Percentiles rank a stretch among this genome's conserved stretches.
Conservation (phyloP, 257 asterid genomes). For the Primulina tabacum region DNA sequence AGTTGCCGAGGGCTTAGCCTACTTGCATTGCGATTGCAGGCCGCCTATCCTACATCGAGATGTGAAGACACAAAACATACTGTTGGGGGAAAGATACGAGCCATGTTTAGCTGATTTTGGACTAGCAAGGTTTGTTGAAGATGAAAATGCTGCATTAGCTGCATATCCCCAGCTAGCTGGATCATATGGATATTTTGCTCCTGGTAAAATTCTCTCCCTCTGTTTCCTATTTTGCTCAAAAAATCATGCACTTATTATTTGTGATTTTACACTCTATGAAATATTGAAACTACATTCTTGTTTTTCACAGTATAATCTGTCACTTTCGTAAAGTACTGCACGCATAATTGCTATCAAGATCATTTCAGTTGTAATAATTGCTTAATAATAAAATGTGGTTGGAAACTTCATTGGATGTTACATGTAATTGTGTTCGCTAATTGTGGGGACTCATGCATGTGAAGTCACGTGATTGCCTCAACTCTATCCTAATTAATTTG, state of each 20-base stretch:
- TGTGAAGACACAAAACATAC: slow-evolving; percentile 58
- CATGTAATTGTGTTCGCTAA: background rate
- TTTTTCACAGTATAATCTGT: background rate
- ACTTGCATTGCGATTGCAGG: slow-evolving; percentile 72
- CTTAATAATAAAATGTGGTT: background rate
- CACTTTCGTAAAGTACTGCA: background rate
- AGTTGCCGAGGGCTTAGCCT: slow-evolving; percentile 74
- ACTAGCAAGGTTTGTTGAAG: slow-evolving; percentile 71
- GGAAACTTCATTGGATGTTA: background rate
- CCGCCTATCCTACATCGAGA: slow-evolving; percentile 85
- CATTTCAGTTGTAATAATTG: background rate
- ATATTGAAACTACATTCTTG: no score
- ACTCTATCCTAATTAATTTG: background rate
- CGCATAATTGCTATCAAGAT: background rate
- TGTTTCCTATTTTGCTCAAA: slow-evolving; percentile 6
- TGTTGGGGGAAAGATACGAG: slow-evolving; percentile 60
- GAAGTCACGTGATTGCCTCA: background rate
- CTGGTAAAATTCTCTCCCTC: slow-evolving; percentile 43
- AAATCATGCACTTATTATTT: background rate
- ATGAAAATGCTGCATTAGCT: slow-evolving; percentile 43
- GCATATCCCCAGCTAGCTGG: slow-evolving; percentile 73
- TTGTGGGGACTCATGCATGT: background rate
- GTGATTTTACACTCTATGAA: background rate
- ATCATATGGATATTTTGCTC: slow-evolving; percentile 86
- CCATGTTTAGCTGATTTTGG: slow-evolving; percentile 79